These are phyloP conservation scores for Cercospora citrullina DNA, from an alignment of 2,329 filamentous ascomycete genomes.

Conservation along the genomic window DNA sequence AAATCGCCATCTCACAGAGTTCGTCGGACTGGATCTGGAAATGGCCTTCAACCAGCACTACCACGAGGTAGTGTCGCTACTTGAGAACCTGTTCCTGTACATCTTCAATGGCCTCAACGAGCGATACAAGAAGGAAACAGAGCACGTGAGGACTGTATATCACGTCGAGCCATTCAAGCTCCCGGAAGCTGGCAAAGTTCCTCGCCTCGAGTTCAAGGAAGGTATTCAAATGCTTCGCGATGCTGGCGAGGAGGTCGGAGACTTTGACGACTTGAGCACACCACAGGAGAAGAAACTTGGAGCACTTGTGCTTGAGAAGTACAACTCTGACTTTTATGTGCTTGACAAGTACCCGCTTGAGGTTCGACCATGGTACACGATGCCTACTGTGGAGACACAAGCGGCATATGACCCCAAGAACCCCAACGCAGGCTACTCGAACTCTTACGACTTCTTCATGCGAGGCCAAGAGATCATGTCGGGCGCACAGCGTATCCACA, in stretches of 20 bases:
- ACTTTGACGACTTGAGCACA: slow-evolving; percentile 74
- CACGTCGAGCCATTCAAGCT: slow-evolving; percentile 76
- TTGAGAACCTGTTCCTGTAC: slow-evolving; percentile 72
- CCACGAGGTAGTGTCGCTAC: slow-evolving; percentile 69
- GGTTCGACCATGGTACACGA: slow-evolving; percentile 89
- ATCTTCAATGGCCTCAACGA: slow-evolving; percentile 75
- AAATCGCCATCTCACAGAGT: slow-evolving; percentile 82
- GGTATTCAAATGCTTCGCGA: slow-evolving; percentile 75
- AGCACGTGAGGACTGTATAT: slow-evolving; percentile 70
- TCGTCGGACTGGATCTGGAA: slow-evolving; percentile 84
- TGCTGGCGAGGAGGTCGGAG: slow-evolving; percentile 71
- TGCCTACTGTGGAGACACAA: slow-evolving; percentile 68
- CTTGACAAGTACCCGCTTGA: slow-evolving; percentile 93
- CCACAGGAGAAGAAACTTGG: slow-evolving; percentile 88
- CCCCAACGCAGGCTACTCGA: slow-evolving; percentile 57
- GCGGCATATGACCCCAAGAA: slow-evolving; percentile 44
- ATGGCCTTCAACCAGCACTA: slow-evolving; percentile 84
- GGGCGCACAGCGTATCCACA: slow-evolving; percentile 66
- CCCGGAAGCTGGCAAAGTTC: slow-evolving; percentile 70
- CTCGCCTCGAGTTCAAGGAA: slow-evolving; percentile 75
- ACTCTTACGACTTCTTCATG: slow-evolving; percentile 72
- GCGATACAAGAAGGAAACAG: slow-evolving; percentile 69
- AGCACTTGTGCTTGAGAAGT: slow-evolving; percentile 81
- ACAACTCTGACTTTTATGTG: slow-evolving; percentile 92
- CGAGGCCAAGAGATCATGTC: slow-evolving; percentile 69